Conservation (phyloP, 495 filamentous ascomycete genomes). For the Terfezia boudieri region DNA sequence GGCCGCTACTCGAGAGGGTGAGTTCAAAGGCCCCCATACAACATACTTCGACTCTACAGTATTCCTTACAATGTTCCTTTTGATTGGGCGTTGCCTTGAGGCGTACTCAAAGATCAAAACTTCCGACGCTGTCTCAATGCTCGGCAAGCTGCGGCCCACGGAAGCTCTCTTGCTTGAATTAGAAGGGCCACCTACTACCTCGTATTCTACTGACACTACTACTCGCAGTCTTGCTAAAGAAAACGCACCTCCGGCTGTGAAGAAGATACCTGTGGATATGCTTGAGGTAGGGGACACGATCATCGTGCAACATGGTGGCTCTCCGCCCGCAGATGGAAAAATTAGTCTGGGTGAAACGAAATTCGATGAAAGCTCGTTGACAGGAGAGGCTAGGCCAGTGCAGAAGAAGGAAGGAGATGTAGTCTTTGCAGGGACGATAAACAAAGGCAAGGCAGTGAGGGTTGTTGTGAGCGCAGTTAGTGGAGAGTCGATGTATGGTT, state of each 20-base stretch:
- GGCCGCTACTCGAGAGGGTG: constrained; percentile 27
- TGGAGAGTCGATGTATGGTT: constrained; percentile 46
- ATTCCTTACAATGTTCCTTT: constrained; percentile 78
- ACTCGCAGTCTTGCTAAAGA: background rate
- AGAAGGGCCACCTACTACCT: constrained; percentile 5
- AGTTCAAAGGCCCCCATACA: constrained; percentile 25
- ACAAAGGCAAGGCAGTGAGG: constrained; percentile 47
- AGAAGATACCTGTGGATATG: constrained; percentile 40
- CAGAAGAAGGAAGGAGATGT: constrained; percentile 46
- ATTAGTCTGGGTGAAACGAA: constrained; percentile 39
- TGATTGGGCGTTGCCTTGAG: constrained; percentile 58
- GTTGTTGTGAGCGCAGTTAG: constrained; percentile 45
- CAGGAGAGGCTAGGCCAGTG: constrained; percentile 64
- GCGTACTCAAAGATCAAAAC: constrained; percentile 84
- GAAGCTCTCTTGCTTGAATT: constrained; percentile 48
- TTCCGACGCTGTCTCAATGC: constrained; percentile 62
- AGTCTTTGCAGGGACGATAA: constrained; percentile 73
- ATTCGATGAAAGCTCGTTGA: constrained; percentile 80
- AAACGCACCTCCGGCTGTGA: constrained; percentile 14
- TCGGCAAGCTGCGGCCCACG: constrained; percentile 56
- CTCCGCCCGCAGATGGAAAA: constrained; percentile 65
- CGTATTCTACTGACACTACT: background rate
- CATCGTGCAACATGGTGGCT: constrained; percentile 51
- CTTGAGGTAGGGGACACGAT: constrained; percentile 70
- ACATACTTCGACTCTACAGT: constrained; percentile 91